These are phyloP conservation scores for Colletotrichum sp. DNA, from an alignment of 2,329 filamentous ascomycete genomes.

Conservation along the genomic window DNA sequence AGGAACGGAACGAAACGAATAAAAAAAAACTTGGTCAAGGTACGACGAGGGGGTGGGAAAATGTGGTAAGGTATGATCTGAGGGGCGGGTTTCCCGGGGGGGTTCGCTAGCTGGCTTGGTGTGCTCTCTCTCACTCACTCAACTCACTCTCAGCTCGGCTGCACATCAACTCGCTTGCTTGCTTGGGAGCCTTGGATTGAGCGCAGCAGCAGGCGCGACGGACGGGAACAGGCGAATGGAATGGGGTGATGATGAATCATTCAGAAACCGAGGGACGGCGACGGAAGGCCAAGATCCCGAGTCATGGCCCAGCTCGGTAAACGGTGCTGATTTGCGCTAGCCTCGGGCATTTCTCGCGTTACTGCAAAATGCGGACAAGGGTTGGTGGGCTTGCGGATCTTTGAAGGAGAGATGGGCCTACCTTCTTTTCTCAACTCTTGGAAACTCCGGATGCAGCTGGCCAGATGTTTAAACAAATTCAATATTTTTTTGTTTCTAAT, in stretches of 20 bases:
- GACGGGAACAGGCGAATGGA: constrained; percentile 13
- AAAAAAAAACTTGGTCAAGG: background rate
- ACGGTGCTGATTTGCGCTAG: constrained; percentile 2
- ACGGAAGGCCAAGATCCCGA: constrained; percentile 7
- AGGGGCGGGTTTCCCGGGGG: background rate
- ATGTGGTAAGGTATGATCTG: background rate
- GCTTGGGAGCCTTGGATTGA: background rate
- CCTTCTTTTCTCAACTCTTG: background rate
- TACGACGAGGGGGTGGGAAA: background rate
- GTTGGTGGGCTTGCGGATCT: background rate
- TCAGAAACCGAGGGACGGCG: background rate
- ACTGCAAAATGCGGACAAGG: background rate
- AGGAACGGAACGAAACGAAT: background rate
- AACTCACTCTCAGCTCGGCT: background rate
- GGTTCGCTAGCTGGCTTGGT: background rate
- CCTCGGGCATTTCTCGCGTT: background rate
- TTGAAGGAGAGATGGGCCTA: background rate
- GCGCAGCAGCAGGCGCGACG: background rate
- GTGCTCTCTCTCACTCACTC: background rate
- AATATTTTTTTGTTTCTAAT: background rate
- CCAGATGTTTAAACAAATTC: background rate
- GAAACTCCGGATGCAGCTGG: background rate
- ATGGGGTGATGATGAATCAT: constrained; percentile 16
- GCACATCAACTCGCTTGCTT: background rate
- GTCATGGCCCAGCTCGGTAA: constrained; percentile 9